These are phyloP conservation scores for Ganoderma meredithae DNA, from an alignment of 1,284 basidiomycete genomes.

Conservation along the genomic window DNA sequence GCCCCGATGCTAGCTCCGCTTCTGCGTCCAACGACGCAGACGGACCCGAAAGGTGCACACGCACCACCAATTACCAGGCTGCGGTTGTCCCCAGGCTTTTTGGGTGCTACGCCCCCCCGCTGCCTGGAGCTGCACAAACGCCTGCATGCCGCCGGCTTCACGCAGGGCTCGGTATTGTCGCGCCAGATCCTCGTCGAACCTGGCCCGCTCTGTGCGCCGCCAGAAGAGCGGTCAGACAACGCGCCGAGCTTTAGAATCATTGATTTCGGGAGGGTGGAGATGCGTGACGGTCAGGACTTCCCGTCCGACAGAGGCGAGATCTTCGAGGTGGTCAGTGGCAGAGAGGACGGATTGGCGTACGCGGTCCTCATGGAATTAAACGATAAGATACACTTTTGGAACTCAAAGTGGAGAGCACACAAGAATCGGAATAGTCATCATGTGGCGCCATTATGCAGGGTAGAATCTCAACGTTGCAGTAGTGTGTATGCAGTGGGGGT, in stretches of 20 bases:
- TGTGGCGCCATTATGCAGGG: too few relatives aligned
- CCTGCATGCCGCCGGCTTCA: conserved; percentile 48
- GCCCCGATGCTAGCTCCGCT: too few relatives aligned
- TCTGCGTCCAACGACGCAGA: too few relatives aligned
- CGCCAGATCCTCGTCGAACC: conserved; percentile 56
- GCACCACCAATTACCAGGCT: background rate
- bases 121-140: conserved; percentile 48
- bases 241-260: conserved; percentile 54
- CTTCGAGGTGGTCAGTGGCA: too few relatives aligned
- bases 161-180: conserved; percentile 48
- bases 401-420: too few relatives aligned
- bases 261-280: conserved; percentile 51
- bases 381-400: too few relatives aligned
- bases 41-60: background rate
- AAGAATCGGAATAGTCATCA: too few relatives aligned
- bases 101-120: conserved; percentile 59
- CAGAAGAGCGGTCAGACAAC: conserved; percentile 29
- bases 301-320: too few relatives aligned
- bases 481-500: too few relatives aligned
- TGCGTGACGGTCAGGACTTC: background rate
- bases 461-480: too few relatives aligned
- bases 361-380: too few relatives aligned
- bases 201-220: conserved; percentile 48
- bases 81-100: conserved; percentile 61
- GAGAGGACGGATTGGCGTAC: too few relatives aligned